phyloP scores from a whole-genome alignment of 345 rosid genomes.

The Gossypium rotundifolium region DNA sequence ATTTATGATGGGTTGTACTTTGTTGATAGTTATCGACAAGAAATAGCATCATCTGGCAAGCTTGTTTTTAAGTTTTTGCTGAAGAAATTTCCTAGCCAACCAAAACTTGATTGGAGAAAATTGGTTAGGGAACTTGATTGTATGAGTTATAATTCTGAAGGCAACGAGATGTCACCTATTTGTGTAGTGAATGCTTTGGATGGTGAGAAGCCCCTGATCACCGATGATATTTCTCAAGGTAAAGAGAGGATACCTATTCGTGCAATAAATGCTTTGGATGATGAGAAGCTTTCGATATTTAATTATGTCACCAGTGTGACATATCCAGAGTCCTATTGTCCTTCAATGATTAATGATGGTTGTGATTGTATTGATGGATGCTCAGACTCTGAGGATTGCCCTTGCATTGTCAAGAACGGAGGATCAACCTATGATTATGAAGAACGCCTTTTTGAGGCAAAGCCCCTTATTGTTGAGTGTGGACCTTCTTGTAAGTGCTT shows the following conservation, averaged over 20 bases:
- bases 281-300: conserved; percentile 63
- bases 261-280: conserved; percentile 58
- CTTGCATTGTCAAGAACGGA: conserved; percentile 52
- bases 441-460: conserved; percentile 56
- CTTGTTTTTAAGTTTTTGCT: conserved; percentile 59
- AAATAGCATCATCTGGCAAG: conserved; percentile 48
- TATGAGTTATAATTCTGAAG: conserved; percentile 52
- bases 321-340: conserved; percentile 35
- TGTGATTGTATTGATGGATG: conserved; percentile 59
- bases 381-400: conserved; percentile 39
- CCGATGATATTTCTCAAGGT: conserved; percentile 47
- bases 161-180: conserved; percentile 53
- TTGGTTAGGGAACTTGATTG: conserved; percentile 46
- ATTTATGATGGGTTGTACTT: conserved; percentile 67
- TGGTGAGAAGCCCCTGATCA: conserved; percentile 24
- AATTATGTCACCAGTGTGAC: conserved; percentile 40
- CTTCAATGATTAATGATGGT: conserved; percentile 28
- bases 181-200: conserved; percentile 55
- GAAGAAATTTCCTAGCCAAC: conserved; percentile 52
- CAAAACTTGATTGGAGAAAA: conserved; percentile 50
- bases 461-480: conserved; percentile 63
- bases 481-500: conserved; percentile 77
- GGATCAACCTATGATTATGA: conserved; percentile 65
- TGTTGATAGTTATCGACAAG: conserved; percentile 49
- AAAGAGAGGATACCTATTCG: conserved; percentile 52